A percentile compares a stretch with the other conserved stretches of the same genome.
These are phyloP conservation scores for Blepharisma undulans DNA, from an alignment of 169 alveolate genomes.

Conservation along the genomic window DNA sequence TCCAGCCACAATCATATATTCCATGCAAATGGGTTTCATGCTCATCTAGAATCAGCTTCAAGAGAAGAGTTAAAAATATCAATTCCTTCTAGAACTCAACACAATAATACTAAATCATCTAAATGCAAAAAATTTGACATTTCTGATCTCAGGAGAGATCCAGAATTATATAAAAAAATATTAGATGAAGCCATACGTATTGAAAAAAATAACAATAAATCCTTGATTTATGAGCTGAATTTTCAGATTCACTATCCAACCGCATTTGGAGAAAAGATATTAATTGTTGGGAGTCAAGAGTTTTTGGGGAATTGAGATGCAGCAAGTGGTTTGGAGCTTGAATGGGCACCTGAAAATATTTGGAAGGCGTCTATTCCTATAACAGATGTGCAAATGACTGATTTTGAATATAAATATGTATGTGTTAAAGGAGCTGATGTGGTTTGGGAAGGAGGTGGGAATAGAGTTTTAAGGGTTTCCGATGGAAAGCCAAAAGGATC, in stretches of 20 bases:
- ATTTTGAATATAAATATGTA: constrained; percentile 34
- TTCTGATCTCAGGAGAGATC: not conserved
- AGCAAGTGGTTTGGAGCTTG: not conserved
- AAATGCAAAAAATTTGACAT: not conserved
- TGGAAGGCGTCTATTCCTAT: not conserved
- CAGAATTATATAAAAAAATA: not conserved
- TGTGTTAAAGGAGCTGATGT: not conserved
- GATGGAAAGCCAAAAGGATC: not conserved
- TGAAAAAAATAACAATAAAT: not conserved
- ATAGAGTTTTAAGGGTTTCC: not conserved
- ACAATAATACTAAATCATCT: not conserved
- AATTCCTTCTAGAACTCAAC: not conserved
- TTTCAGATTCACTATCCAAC: constrained; percentile 17
- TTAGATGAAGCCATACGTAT: not conserved
- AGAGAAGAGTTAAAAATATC: not conserved
- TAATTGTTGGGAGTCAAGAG: not conserved
- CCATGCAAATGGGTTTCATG: not conserved
- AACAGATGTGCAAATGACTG: not conserved
- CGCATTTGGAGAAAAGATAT: not conserved
- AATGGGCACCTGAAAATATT: not conserved
- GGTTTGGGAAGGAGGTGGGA: constrained; percentile 28
- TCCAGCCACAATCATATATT: not conserved
- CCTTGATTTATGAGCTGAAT: not conserved
- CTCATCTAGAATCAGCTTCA: not conserved
- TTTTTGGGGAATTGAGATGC: constrained; percentile 22